Conservation (phyloP, 306 rosid species). For the Fragaria nilgerrensis region DNA sequence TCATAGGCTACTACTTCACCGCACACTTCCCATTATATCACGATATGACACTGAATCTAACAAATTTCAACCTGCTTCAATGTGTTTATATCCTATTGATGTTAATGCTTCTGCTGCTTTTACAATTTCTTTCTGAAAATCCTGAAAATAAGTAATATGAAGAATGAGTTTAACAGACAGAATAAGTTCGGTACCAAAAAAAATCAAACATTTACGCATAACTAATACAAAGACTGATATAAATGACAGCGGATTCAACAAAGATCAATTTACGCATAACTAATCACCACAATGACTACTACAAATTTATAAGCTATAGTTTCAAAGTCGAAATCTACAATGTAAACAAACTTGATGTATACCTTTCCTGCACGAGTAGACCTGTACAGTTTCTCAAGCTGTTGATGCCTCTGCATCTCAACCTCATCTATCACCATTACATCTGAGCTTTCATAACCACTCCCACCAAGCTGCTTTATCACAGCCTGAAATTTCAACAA, state of each 20-base stretch:
- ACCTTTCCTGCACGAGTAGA: slow-evolving; percentile 94
- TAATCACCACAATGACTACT: background rate
- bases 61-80: slow-evolving; percentile 77
- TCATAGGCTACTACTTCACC: slow-evolving; percentile 12
- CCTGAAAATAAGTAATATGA: slow-evolving; percentile 40
- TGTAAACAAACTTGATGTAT: background rate
- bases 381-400: slow-evolving; percentile 73
- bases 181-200: background rate
- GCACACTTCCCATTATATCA: background rate
- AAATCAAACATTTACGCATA: background rate
- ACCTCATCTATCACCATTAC: slow-evolving; percentile 88
- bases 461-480: slow-evolving; percentile 77
- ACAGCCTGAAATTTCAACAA: slow-evolving; percentile 56
- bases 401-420: slow-evolving; percentile 97
- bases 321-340: background rate
- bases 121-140: slow-evolving; percentile 75
- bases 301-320: background rate
- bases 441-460: slow-evolving; percentile 89
- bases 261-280: background rate
- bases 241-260: background rate
- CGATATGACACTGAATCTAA: slow-evolving; percentile 5
- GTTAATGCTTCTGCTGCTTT: slow-evolving; percentile 84
- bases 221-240: too few relatives aligned
- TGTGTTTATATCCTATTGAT: slow-evolving; percentile 78
- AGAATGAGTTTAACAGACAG: background rate